Base-by-base conservation (phyloP, 2,329 filamentous ascomycete species). In the Conoideocrella luteorostrata region DNA sequence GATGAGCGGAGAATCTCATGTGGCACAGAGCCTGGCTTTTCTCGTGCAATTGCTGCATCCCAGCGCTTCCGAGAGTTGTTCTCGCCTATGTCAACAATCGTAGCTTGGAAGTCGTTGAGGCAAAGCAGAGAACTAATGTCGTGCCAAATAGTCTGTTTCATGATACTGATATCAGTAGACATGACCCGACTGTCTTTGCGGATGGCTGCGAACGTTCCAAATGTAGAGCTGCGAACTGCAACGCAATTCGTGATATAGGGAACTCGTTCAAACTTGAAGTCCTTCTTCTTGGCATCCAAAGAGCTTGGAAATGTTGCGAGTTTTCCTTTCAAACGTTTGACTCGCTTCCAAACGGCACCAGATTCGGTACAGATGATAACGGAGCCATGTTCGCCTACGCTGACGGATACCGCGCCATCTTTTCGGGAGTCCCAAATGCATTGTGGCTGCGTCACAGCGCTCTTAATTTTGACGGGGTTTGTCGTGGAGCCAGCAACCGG, bases 241-340 rank as follows among this genome's bases (percentile, higher is more conserved):
- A 85, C 76, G 12, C 94, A 88, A 28, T 89, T 82, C 2, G 88
- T 95, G 44, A 98, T 78, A 33, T 86, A 89, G 1, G 93, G 85
- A 7, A 98, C 81, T 45, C 93, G 82, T 55, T 91, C 83, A 53
- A 97, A 98, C 60, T 98, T 98, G 70, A 94, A 95, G 58, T 95
- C 89, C 53, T 94, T 95, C 11, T 79, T 77, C 54, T 80, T 86
- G 26, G 75, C 71, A 18, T 82, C 80, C 1, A 67, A 63, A 2
- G 63, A 63, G 4, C 67, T 69, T 11, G 67, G 41, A 17, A 65
- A 63, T 2, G 70, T 68, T 0, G 78, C 72, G 51, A 84, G 81
- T 56, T 95, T 94, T 39, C 85, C 82, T 51, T 91, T 95, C 21
- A 78, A 74, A 48, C 93, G 79, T 57, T 88, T 88, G 41, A 93